Evolutionary conservation across 2,329 filamentous ascomycete species (phyloP).

Genomic region (Akanthomyces lecanii): DNA sequence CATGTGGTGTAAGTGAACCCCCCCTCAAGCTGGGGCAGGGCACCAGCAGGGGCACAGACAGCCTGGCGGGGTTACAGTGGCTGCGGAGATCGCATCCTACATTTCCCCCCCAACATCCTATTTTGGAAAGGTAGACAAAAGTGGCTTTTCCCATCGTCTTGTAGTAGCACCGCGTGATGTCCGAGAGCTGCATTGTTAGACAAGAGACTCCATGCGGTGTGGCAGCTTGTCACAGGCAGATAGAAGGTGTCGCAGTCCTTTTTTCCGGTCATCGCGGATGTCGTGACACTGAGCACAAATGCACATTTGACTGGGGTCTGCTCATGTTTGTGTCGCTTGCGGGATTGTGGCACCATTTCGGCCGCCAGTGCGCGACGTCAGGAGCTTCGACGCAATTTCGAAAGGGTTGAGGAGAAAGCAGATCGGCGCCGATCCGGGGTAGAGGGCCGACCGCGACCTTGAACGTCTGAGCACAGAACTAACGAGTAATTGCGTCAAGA

Average conservation of each 20-base stretch:
- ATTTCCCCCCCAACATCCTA: background rate
- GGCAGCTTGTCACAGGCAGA: background rate
- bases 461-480: too few relatives aligned
- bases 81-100: conserved; percentile 1
- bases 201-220: background rate
- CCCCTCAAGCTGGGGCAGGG: background rate
- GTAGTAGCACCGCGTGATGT: conserved; percentile 8
- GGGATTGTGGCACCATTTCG: too few relatives aligned
- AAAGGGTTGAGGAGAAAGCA: too few relatives aligned
- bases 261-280: background rate
- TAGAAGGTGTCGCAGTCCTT: too few relatives aligned
- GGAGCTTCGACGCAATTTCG: too few relatives aligned
- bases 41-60: background rate
- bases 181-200: background rate
- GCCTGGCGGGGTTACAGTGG: background rate
- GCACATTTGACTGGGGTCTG: background rate
- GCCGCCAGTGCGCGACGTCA: too few relatives aligned
- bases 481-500: too few relatives aligned
- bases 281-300: background rate
- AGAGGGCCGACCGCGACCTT: too few relatives aligned
- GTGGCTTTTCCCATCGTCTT: background rate
- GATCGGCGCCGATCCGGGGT: too few relatives aligned
- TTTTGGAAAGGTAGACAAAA: background rate
- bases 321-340: too few relatives aligned
- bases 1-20: conserved; percentile 9